Percentiles rank a stretch among this genome's conserved stretches.
These are phyloP conservation scores for Plantago coronopus DNA, from an alignment of 305 asterid species.

Conservation along the genomic window DNA sequence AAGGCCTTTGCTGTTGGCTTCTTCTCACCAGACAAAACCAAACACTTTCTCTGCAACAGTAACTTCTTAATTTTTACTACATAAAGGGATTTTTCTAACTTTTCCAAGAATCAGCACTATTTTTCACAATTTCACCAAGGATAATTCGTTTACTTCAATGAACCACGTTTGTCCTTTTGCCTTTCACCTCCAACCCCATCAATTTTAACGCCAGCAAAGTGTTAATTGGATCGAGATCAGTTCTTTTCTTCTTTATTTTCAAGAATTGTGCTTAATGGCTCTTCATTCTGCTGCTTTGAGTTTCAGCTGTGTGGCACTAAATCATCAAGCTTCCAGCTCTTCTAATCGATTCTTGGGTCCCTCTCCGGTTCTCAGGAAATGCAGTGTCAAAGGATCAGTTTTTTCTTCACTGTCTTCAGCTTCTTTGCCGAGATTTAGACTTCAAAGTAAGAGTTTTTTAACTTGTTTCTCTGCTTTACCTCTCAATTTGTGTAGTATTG, in stretches of 20 bases:
- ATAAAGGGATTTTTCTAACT: background rate
- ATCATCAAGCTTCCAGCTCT: conserved; percentile 35
- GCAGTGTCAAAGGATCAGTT: conserved; percentile 34
- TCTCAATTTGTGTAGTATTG: background rate
- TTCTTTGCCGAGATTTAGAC: conserved; percentile 36
- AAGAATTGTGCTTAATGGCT: conserved; percentile 36
- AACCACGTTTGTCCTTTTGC: conserved; percentile 23
- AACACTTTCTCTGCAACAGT: no score
- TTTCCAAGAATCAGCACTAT: background rate
- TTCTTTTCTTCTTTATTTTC: background rate
- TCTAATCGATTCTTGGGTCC: conserved; percentile 25
- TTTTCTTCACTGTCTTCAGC: conserved; percentile 33
- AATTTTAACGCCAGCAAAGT: conserved; percentile 28
- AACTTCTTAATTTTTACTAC: no score
- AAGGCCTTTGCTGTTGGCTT: background rate
- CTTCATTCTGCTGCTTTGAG: conserved; percentile 53
- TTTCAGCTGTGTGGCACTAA: conserved; percentile 42
- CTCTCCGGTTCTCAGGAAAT: conserved; percentile 35
- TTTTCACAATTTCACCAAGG: background rate
- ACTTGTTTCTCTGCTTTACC: background rate
- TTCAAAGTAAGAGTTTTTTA: conserved; percentile 41
- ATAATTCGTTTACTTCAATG: conserved; percentile 26
- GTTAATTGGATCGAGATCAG: conserved; percentile 16
- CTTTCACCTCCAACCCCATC: conserved; percentile 23
- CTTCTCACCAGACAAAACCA: background rate